Conservation (phyloP, 352 stramenopile species). For the Globisporangium recalcitrans region DNA sequence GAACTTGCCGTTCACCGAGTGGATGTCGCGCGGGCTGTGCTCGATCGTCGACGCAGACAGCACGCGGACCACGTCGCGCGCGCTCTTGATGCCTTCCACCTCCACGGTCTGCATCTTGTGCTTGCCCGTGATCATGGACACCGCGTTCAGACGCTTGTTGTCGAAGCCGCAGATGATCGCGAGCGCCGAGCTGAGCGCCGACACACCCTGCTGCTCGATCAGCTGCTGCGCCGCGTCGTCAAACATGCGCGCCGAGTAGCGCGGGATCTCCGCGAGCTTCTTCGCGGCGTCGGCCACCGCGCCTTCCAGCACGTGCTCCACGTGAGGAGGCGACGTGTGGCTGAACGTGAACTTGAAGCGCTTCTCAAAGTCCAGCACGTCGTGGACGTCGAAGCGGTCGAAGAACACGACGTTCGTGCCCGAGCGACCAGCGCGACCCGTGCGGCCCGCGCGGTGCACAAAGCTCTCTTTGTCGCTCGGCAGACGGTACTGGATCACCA, state of each 20-base stretch:
- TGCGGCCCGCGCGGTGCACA: constrained; percentile 90
- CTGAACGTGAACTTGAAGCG: constrained; percentile 73
- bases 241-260: constrained; percentile 45
- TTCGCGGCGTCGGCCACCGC: constrained; percentile 47
- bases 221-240: constrained; percentile 49
- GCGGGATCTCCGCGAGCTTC: constrained; percentile 45
- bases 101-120: constrained; percentile 61
- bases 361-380: constrained; percentile 76
- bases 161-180: constrained; percentile 76
- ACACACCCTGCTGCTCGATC: constrained; percentile 48
- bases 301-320: constrained; percentile 58
- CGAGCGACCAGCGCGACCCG: constrained; percentile 78
- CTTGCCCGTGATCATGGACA: constrained; percentile 77
- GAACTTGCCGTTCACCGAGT: constrained; percentile 57
- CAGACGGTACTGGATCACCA: constrained; percentile 93
- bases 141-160: constrained; percentile 48
- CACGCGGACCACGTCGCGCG: constrained; percentile 44
- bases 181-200: constrained; percentile 56
- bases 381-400: constrained; percentile 50
- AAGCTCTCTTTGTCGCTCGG: constrained; percentile 93
- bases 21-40: constrained; percentile 38
- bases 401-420: constrained; percentile 87
- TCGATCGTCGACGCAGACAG: constrained; percentile 38
- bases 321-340: constrained; percentile 44
- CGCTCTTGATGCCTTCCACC: constrained; percentile 38